Base-by-base conservation (phyloP, 306 rosid genomes). In the Dalbergia cochinchinensis region DNA sequence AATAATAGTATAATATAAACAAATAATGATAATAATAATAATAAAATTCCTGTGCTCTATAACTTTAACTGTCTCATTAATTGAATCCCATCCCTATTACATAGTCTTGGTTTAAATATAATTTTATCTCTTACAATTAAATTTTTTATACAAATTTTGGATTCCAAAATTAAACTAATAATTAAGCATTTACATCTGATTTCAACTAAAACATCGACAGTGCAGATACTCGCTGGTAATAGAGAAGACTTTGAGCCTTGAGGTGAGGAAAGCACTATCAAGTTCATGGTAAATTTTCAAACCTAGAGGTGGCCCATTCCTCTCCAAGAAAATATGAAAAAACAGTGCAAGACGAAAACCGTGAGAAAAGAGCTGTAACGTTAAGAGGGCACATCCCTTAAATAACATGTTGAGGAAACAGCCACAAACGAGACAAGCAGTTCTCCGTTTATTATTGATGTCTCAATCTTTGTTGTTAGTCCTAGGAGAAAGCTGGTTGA, bases 321-420 rank as follows among this genome's bases (percentile, higher is more conserved):
- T 8, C 61, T 16, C 26, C 72, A 48, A 76, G 47, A 8, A 54
- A 8, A 42, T 42, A 26, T 26, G 19, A 33, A 3, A 1, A 63
- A 35, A 45, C 3, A 71, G 6, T 41, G 67, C 26, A 20, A 64
- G 20, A 19, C 45, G 14, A 47, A 70, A 62, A 37, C 20, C 26
- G n/a, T 42, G 74, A 22, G 65, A 55, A 39, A 77, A 66, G 67
- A 60, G 19, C 26, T 87, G 87, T 80, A 78, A 65, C 50, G 69
- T 65, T 50, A 73, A 39, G 78, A 85, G 84, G 85, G 78, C 62
- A 67, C 89, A 86, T 71, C 61, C 62, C 57, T 76, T 73, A 82
- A 61, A 77, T 70, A 64, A 71, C 55, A 71, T 82, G 76, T 74
- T 75, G 69, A 59, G 41, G 60, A 35, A 65, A 82, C 61, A 60